Evolutionary conservation across 805 yeast genomes (phyloP).

Genomic region (Kodamaea hsintzibuensis): DNA sequence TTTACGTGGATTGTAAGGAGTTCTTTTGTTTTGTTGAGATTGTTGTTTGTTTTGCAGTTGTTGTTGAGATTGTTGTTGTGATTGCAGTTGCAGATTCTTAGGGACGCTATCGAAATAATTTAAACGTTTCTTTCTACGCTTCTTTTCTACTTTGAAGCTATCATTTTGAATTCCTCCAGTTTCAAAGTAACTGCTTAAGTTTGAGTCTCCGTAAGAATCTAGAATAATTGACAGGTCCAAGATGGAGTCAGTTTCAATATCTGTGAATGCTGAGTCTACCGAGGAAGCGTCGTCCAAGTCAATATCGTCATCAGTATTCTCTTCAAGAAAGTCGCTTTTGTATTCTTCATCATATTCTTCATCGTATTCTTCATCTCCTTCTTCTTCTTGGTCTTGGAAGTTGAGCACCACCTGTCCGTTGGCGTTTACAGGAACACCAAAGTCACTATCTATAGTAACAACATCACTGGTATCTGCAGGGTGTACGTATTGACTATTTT

Average conservation of each 20-base stretch:
- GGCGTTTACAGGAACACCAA: slow-evolving; percentile 28
- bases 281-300: slow-evolving; percentile 29
- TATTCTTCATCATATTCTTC: slow-evolving; percentile 22
- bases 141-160: slow-evolving; percentile 12
- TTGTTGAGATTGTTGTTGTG: slow-evolving; percentile 7
- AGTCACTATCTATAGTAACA: slow-evolving; percentile 31
- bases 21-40: neutral
- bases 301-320: slow-evolving; percentile 25
- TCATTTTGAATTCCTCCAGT: slow-evolving; percentile 6
- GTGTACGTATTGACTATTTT: neutral
- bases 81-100: slow-evolving; percentile 9
- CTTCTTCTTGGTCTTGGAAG: slow-evolving; percentile 9
- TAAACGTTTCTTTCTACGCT: slow-evolving; percentile 19
- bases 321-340: slow-evolving; percentile 28
- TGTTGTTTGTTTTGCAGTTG: neutral
- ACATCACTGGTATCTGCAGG: slow-evolving; percentile 19
- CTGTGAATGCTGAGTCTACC: slow-evolving; percentile 45
- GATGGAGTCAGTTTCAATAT: slow-evolving; percentile 41
- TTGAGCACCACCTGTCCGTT: slow-evolving; percentile 21
- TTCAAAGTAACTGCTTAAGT: slow-evolving; percentile 3
- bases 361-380: slow-evolving; percentile 15
- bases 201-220: slow-evolving; percentile 20
- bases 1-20: neutral
- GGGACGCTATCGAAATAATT: slow-evolving; percentile 17
- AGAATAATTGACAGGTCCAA: slow-evolving; percentile 27